Base-by-base conservation (phyloP, 768 basidiomycete genomes). In the Tylopilus felleus region DNA sequence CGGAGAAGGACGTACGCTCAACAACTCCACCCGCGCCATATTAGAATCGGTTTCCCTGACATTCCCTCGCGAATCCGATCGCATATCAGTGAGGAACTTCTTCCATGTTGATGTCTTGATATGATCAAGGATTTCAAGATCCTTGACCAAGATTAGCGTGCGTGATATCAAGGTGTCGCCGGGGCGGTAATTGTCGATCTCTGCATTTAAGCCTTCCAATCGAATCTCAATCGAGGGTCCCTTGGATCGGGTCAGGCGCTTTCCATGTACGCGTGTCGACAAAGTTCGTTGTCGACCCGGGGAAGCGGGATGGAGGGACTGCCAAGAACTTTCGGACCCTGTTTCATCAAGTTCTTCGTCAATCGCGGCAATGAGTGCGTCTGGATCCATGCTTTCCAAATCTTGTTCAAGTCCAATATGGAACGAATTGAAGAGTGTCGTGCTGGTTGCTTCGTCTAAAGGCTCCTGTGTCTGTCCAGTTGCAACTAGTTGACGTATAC, bases 61-160 rank as follows among this genome's bases (percentile, higher is more conserved):
- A 65, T 95, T 91, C 0, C 96, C 96, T 51, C 82, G 82, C 16
- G 90, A 85, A 72, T 96, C 93, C 8, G 88, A 79, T 36, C 88
- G 82, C 65, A 97, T 77, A 50, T 84, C 83, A 4, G 93, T 95
- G 55, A 99, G 74, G 69, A 99, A 98, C 69, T 96, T 98, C 73
- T 86, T 90, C 97, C 97, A 99, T 0, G 97, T 98, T 9, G 94
- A 98, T 0, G 94, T 95, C 75, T 91, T 94, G 77, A 99, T 93
- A 65, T 97, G 95, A 69, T 99, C 97, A 47, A 98, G 74, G 55
- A 98, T 97, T 70, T 97, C 93, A 19, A 93, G 62, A 56, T 91
- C 83, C 53, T 73, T 79, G 47, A 94, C 77, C 12, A 84, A 84
- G 14, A 82, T 80, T 44, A 89, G 77, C 2, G 83, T 79, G 49